Percentiles rank a stretch among this genome's conserved stretches.
phyloP scores from a whole-genome alignment of 257 asterid species.

The Coffea eugenioides region DNA sequence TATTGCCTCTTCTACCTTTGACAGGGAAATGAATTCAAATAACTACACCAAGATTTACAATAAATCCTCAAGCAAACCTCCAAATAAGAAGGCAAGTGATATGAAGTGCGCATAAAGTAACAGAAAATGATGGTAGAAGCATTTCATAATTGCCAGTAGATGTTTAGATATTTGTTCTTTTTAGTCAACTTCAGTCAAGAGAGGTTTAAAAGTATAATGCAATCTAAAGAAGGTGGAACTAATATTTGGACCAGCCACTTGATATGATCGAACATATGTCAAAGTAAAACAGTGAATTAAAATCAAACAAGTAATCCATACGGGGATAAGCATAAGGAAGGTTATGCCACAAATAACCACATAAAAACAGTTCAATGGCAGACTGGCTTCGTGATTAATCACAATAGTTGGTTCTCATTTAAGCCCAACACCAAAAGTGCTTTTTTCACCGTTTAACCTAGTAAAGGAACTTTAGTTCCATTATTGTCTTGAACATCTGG shows the following conservation, averaged over 20 bases:
- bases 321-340: background rate
- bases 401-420: too few relatives aligned
- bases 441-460: background rate
- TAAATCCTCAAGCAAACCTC: background rate
- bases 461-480: background rate
- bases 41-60: background rate
- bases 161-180: background rate
- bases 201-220: background rate
- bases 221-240: background rate
- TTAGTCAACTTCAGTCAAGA: background rate
- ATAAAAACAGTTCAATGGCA: too few relatives aligned
- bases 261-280: background rate
- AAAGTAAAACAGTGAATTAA: background rate
- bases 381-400: background rate
- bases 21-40: constrained; percentile 15
- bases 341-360: background rate
- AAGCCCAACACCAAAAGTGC: background rate
- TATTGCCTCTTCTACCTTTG: constrained; percentile 84
- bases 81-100: background rate
- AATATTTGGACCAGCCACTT: background rate
- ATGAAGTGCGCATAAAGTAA: background rate
- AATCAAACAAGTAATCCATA: background rate
- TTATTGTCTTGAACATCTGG: background rate
- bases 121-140: background rate
- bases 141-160: background rate